Conservation (phyloP, 2,329 filamentous ascomycete genomes). For the Ceratocystis variospora region DNA sequence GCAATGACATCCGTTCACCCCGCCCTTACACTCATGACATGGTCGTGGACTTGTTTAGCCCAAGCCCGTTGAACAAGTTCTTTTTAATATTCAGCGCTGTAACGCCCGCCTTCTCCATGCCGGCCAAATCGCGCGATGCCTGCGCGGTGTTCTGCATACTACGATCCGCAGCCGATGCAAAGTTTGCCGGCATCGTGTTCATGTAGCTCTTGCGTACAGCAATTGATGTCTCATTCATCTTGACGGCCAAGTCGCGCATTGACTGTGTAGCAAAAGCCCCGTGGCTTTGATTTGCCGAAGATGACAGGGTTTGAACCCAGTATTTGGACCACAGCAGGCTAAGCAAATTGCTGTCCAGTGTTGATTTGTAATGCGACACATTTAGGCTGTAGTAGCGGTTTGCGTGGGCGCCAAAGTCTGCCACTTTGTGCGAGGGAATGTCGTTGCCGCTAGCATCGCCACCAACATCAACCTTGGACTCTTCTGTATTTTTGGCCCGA, state of each 20-base stretch:
- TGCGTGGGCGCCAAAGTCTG: constrained; percentile 89
- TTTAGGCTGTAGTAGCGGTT: constrained; percentile 83
- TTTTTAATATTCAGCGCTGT: constrained; percentile 14
- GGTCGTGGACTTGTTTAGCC: constrained; percentile 4
- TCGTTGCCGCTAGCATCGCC: constrained; percentile 25
- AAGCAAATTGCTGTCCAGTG: constrained; percentile 72
- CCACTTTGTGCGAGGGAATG: constrained; percentile 84
- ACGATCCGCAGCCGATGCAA: not conserved
- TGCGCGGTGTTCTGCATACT: not conserved
- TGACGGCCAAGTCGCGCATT: constrained; percentile 73
- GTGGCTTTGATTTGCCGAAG: constrained; percentile 82
- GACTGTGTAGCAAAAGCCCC: constrained; percentile 78
- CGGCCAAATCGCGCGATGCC: constrained; percentile 8
- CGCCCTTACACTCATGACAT: not conserved
- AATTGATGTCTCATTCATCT: constrained; percentile 50
- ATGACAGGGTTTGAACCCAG: constrained; percentile 81
- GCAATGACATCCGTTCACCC: not conserved
- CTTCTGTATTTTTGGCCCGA: not conserved
- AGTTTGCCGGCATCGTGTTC: not conserved
- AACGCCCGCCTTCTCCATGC: constrained; percentile 11
- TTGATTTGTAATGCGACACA: constrained; percentile 88
- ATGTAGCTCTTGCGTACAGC: constrained; percentile 2
- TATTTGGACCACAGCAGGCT: constrained; percentile 97
- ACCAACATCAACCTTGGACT: constrained; percentile 3
- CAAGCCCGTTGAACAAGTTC: constrained; percentile 16